These are phyloP conservation scores for Trichophyton mentagrophytes DNA, from an alignment of 2,329 filamentous ascomycete genomes.

Conservation along the genomic window DNA sequence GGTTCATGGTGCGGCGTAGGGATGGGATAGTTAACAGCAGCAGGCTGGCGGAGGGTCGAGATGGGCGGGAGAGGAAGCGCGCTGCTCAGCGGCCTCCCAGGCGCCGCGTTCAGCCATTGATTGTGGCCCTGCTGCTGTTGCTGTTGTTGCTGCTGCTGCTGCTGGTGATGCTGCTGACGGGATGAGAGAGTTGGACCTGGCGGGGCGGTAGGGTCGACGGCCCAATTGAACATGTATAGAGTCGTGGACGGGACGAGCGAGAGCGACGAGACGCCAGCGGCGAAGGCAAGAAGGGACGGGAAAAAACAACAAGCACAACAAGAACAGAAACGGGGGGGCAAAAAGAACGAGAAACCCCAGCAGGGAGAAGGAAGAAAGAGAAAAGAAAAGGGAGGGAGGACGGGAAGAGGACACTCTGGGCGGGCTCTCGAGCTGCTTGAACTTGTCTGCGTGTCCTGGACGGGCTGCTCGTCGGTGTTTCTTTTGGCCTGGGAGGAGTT, in stretches of 20 bases:
- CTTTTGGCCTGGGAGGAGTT: not conserved
- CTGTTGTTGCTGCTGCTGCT: conserved; percentile 1
- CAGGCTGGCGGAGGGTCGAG: conserved; percentile 5
- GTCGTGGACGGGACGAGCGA: not conserved
- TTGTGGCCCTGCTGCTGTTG: conserved; percentile 3
- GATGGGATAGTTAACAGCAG: conserved; percentile 1
- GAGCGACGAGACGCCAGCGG: not conserved
- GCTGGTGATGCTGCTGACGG: conserved; percentile 15
- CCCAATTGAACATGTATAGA: conserved; percentile 10
- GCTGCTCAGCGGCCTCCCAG: not conserved
- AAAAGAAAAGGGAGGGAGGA: not conserved
- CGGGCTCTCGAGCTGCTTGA: not conserved
- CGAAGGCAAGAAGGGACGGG: not conserved
- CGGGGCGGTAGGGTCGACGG: conserved; percentile 7
- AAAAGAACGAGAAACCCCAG: not conserved
- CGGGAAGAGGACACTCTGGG: not conserved
- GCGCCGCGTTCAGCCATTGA: conserved; percentile 5
- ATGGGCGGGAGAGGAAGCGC: conserved; percentile 4
- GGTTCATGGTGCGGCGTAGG: conserved; percentile 2
- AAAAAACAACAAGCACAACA: not conserved
- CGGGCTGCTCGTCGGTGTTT: not conserved
- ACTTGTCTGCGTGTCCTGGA: not conserved
- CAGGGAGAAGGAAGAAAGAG: not conserved
- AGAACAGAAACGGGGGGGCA: not conserved
- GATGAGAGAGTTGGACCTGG: conserved; percentile 13